Evolutionary conservation across 1,284 basidiomycete species (phyloP), one percentile per base, ranked within the genome.

Genomic region (Singerocomus inundabilis): DNA sequence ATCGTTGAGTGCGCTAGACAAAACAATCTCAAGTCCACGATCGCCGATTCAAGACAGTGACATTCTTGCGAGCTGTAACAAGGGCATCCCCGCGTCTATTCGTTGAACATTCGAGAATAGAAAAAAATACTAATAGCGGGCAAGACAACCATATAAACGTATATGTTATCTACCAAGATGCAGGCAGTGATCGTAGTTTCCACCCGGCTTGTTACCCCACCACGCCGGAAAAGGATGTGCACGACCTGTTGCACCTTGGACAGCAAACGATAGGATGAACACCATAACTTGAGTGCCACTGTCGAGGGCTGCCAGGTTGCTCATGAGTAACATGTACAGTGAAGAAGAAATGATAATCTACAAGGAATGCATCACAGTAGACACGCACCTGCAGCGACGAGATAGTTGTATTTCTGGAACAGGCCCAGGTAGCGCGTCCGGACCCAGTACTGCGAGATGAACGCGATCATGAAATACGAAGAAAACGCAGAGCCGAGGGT

Each of bases 261-360:
- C 84, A 1, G 84, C 84, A 58, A 88, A 88, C 2, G 81, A 82
- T n/a, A 87, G 70, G 32, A 88, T 74, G 64, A 88, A 88, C 28
- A 85, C 77, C 75, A 87, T 82, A 29, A 85, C 76, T 61, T 88
- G 79, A 4, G 79, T 75, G 10, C 83, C 83, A 18, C 82, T 82
- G 47, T 83, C 82, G 36, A 82, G 69, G 4, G 80, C 82, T 48
- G 30, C 30, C 36, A 16, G 37, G 16, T 7, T 2, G 0, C 4
- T 30, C 5, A 21, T 54, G 24, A 25, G 24, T 15, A 6, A 44
- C n/a, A n/a, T n/a, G n/a, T n/a, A n/a, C n/a, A n/a, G n/a, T n/a
- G n/a, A n/a, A n/a, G n/a, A n/a, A n/a, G n/a, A n/a, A n/a, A n/a
- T n/a, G n/a, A n/a, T n/a, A n/a, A n/a, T 5, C 1, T 1, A 16